Percentiles rank a stretch among this genome's conserved stretches.
phyloP scores from a whole-genome alignment of 768 basidiomycete genomes.

The Cystobasidium ongulense region DNA sequence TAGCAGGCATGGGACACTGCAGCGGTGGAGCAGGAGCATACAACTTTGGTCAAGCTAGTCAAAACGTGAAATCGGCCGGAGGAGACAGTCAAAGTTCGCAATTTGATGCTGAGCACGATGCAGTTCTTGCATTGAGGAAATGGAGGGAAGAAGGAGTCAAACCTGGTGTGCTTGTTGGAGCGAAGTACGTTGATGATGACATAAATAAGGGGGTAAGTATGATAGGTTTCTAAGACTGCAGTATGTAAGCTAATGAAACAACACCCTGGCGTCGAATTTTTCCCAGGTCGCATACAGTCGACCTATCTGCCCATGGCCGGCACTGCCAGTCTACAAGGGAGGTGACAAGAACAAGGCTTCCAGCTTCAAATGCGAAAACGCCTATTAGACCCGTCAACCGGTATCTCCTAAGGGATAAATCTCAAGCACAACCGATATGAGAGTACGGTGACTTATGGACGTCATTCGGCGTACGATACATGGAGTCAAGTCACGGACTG shows the following conservation, averaged over 20 bases:
- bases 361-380: conserved; percentile 33
- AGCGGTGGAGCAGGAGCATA: conserved; percentile 20
- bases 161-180: conserved; percentile 30
- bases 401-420: too few relatives aligned
- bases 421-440: too few relatives aligned
- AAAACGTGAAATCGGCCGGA: not conserved
- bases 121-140: conserved; percentile 32
- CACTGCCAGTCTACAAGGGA: conserved; percentile 33
- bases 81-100: not conserved
- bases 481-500: too few relatives aligned
- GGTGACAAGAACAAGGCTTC: conserved; percentile 35
- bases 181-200: conserved; percentile 25
- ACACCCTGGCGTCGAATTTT: not conserved
- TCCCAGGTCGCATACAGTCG: conserved; percentile 28
- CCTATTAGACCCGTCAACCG: too few relatives aligned
- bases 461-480: too few relatives aligned
- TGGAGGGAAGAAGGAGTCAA: conserved; percentile 36
- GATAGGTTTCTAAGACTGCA: too few relatives aligned
- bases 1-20: conserved; percentile 27
- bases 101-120: conserved; percentile 38
- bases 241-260: not conserved
- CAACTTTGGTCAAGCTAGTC: conserved; percentile 26
- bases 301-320: conserved; percentile 34
- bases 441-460: too few relatives aligned
- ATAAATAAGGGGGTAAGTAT: conserved; percentile 11